Conservation (phyloP, 2,329 filamentous ascomycete species). For the Penicillium sp. region DNA sequence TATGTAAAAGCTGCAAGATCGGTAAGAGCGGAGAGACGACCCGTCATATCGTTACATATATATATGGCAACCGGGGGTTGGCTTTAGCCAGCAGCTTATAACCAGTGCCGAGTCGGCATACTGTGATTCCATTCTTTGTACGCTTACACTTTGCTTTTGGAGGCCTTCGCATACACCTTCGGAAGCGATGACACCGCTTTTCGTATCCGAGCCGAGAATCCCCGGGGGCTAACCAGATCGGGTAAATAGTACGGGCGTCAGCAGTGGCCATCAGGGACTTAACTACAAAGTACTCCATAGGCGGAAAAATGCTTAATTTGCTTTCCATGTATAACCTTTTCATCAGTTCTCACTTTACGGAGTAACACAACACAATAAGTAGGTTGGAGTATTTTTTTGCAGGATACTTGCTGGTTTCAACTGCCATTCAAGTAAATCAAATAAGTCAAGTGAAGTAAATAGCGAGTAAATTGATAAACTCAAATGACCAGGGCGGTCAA, state of each 20-base stretch:
- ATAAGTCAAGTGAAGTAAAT: background rate
- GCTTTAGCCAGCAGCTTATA: background rate
- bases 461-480: background rate
- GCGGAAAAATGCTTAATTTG: too few species aligned
- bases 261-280: background rate
- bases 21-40: too few species aligned
- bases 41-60: background rate
- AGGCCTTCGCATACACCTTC: background rate
- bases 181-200: slow-evolving; percentile 2
- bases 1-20: background rate
- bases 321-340: too few species aligned
- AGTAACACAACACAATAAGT: background rate
- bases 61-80: background rate
- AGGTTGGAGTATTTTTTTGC: too few species aligned
- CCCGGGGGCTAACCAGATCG: slow-evolving; percentile 25
- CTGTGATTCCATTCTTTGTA: too few species aligned
- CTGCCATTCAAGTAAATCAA: accelerated
- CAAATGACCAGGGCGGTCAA: background rate
- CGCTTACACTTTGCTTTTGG: background rate
- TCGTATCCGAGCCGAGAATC: slow-evolving; percentile 25
- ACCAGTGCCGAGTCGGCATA: background rate
- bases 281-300: too few species aligned
- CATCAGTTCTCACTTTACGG: background rate
- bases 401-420: accelerated
- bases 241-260: background rate